Evolutionary conservation across 129 eudicot genomes (phyloP).

Genomic region (Flaveria linearis): DNA sequence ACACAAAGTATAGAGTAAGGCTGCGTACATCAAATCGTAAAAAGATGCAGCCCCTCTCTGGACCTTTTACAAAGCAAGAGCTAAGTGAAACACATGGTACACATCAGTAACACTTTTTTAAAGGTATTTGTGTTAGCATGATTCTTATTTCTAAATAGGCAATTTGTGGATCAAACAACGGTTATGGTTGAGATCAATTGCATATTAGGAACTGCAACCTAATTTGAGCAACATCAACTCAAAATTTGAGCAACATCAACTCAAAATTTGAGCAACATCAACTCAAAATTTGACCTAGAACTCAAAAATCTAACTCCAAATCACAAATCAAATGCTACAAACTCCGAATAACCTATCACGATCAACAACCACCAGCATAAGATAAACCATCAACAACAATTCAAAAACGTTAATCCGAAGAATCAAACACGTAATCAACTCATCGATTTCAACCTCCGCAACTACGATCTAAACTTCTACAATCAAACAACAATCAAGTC

Average conservation of each 20-base stretch:
- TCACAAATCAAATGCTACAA: conserved; percentile 8
- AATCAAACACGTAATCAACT: conserved; percentile 4
- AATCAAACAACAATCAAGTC: neutral
- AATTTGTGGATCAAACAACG: neutral
- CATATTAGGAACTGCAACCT: neutral
- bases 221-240: neutral
- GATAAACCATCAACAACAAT: neutral
- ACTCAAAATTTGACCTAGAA: neutral
- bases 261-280: neutral
- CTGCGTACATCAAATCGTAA: too few relatives aligned
- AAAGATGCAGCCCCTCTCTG: too few relatives aligned
- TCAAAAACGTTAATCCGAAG: neutral
- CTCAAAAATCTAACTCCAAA: neutral
- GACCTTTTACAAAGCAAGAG: too few relatives aligned
- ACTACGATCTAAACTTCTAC: neutral
- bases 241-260: neutral
- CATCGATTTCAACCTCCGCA: neutral
- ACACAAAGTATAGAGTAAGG: too few relatives aligned
- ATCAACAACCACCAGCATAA: neutral
- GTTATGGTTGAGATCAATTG: neutral
- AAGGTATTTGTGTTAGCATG: neutral
- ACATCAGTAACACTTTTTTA: neutral
- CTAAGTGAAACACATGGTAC: neutral
- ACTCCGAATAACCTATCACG: neutral
- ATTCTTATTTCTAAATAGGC: neutral